Conservation (phyloP, 352 stramenopile species). For the Pythium apleroticum region DNA sequence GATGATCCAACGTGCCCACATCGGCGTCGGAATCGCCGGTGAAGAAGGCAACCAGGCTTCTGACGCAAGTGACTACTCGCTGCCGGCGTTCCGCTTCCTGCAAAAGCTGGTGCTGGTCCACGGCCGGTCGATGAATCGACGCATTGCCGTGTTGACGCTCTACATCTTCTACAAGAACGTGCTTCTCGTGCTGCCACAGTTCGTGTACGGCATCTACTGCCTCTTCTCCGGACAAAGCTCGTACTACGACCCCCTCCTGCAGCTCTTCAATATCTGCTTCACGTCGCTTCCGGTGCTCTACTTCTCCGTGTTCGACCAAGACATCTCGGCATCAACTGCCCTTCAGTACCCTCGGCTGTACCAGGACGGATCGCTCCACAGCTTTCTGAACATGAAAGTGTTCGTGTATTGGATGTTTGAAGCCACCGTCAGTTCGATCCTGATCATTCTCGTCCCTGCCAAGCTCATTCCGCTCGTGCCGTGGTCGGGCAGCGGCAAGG, state of each 20-base stretch:
- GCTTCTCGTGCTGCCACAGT: slow-evolving; percentile 75
- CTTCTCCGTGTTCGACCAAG: slow-evolving; percentile 49
- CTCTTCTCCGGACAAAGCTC: slow-evolving; percentile 77
- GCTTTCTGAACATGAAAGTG: slow-evolving; percentile 47
- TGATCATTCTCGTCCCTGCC: slow-evolving; percentile 49
- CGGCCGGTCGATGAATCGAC: slow-evolving; percentile 74
- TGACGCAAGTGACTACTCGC: slow-evolving; percentile 88
- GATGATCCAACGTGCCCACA: slow-evolving; percentile 88
- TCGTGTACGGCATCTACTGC: slow-evolving; percentile 70
- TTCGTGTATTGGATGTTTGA: slow-evolving; percentile 67
- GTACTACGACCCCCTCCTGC: slow-evolving; percentile 76
- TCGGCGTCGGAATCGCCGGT: slow-evolving; percentile 60
- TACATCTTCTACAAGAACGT: slow-evolving; percentile 92
- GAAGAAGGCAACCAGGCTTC: slow-evolving; percentile 84
- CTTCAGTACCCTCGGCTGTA: slow-evolving; percentile 55
- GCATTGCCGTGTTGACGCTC: slow-evolving; percentile 61
- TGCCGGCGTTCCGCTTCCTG: slow-evolving; percentile 86
- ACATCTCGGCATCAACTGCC: slow-evolving; percentile 35
- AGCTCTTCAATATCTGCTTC: slow-evolving; percentile 83
- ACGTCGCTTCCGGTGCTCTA: slow-evolving; percentile 68
- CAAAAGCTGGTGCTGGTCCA: slow-evolving; percentile 86
- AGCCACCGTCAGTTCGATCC: slow-evolving; percentile 42
- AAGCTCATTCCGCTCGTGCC: slow-evolving; percentile 43
- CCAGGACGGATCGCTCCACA: slow-evolving; percentile 45
- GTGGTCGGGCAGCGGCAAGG: slow-evolving; percentile 45